Conservation (phyloP, 2,329 filamentous ascomycete species). For the Colletotrichum lentis region DNA sequence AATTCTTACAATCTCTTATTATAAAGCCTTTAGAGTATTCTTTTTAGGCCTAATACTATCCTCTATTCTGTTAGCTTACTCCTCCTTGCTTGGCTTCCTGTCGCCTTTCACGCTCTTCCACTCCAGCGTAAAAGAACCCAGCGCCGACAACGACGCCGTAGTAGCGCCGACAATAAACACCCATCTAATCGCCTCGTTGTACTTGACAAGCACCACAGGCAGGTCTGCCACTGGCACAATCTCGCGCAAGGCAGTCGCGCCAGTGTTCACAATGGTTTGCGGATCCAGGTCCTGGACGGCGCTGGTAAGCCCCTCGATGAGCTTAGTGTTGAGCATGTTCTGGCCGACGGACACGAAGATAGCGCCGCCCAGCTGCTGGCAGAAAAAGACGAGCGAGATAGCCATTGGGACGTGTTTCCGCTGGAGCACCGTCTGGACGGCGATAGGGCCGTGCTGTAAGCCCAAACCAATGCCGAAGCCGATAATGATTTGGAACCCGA, state of each 20-base stretch:
- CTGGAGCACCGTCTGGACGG: conserved; percentile 55
- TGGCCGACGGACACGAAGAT: conserved; percentile 55
- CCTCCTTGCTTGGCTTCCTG: conserved; percentile 3
- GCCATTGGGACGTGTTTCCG: conserved; percentile 53
- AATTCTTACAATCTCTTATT: too few relatives aligned
- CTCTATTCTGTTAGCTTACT: not conserved
- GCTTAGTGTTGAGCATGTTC: conserved; percentile 54
- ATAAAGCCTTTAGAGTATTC: too few relatives aligned
- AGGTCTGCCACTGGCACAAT: conserved; percentile 40
- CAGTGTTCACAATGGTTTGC: conserved; percentile 6
- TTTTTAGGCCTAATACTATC: too few relatives aligned
- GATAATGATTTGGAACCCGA: conserved; percentile 53
- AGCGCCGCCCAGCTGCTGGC: conserved; percentile 55
- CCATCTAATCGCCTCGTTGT: conserved; percentile 67
- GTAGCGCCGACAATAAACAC: conserved; percentile 68
- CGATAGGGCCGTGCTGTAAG: conserved; percentile 56
- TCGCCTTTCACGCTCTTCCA: conserved; percentile 59
- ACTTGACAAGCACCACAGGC: conserved; percentile 51
- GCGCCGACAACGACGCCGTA: conserved; percentile 60
- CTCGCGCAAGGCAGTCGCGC: not conserved
- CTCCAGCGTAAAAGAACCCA: conserved; percentile 65
- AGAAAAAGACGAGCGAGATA: conserved; percentile 54
- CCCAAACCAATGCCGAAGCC: conserved; percentile 53
- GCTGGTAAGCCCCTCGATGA: conserved; percentile 46
- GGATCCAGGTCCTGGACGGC: conserved; percentile 31